Evolutionary conservation across 176 grass and related monocot species (phyloP).

Genomic region (Oryza coarctata): DNA sequence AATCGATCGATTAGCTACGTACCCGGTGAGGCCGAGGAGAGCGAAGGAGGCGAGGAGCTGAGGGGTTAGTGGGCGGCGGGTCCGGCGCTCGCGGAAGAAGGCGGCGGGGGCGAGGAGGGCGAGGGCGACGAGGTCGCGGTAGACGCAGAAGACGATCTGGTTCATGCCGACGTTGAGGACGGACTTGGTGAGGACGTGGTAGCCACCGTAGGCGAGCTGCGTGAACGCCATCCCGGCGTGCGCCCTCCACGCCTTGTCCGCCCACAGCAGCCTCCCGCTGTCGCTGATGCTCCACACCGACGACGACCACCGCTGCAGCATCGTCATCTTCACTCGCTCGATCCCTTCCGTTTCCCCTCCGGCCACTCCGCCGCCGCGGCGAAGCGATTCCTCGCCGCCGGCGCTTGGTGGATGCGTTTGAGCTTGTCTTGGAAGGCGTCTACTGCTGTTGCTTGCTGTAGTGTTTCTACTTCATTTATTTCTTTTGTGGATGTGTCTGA

Average conservation of each 20-base stretch:
- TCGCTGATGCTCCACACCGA: slow-evolving; percentile 47
- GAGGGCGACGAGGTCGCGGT: slow-evolving; percentile 87
- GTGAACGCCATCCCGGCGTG: slow-evolving; percentile 82
- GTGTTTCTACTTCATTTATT: neutral
- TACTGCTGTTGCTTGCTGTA: neutral
- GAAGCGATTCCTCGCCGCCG: neutral
- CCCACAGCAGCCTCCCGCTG: slow-evolving; percentile 41
- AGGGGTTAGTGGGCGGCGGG: slow-evolving; percentile 50
- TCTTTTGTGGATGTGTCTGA: neutral
- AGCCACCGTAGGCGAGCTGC: slow-evolving; percentile 79
- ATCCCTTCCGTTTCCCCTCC: neutral
- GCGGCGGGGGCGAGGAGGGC: slow-evolving; percentile 68
- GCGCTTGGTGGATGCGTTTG: neutral
- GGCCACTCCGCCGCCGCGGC: neutral
- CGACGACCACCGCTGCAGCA: slow-evolving; percentile 73
- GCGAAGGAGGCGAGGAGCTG: slow-evolving; percentile 67
- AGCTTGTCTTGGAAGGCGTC: neutral
- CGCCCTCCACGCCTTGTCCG: slow-evolving; percentile 67
- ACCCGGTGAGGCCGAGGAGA: slow-evolving; percentile 90
- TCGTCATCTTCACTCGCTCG: slow-evolving; percentile 23
- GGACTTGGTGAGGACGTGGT: slow-evolving; percentile 99
- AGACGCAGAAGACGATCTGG: slow-evolving; percentile 94
- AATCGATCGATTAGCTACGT: too few species aligned
- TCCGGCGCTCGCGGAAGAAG: slow-evolving; percentile 60
- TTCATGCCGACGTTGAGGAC: slow-evolving; percentile 98